A percentile compares a stretch with the other conserved stretches of the same genome.
Evolutionary conservation across 805 yeast genomes (phyloP).

Genomic region (Middelhovenomyces tepae): DNA sequence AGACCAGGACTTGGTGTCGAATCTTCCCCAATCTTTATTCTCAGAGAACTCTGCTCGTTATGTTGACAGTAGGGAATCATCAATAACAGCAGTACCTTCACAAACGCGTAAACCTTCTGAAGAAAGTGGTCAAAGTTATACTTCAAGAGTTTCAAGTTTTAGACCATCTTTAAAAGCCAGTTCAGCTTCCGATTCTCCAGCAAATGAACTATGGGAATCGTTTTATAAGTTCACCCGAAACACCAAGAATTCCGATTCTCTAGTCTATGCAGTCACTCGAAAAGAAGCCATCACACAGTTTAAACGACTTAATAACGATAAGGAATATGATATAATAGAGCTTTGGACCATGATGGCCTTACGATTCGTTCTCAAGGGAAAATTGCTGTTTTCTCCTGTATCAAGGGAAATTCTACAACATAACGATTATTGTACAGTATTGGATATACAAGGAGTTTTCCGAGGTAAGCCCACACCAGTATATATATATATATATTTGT

Average conservation of each 20-base stretch:
- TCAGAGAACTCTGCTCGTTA: too few species aligned
- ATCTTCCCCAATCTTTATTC: too few species aligned
- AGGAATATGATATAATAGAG: constrained; percentile 20
- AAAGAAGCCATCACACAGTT: constrained; percentile 25
- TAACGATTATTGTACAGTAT: constrained; percentile 1
- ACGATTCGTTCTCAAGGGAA: constrained; percentile 20
- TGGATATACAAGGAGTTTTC: constrained; percentile 14
- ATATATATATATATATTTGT: too few species aligned
- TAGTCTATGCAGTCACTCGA: constrained; percentile 20
- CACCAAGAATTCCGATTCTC: constrained; percentile 12
- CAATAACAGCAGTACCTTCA: too few species aligned
- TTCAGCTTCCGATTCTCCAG: too few species aligned
- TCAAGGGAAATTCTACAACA: constrained; percentile 5
- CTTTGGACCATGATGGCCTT: constrained; percentile 27
- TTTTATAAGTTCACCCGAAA: constrained; percentile 8
- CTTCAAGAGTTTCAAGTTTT: too few species aligned
- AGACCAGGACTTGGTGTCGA: too few species aligned
- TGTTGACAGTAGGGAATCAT: too few species aligned
- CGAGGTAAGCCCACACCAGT: too few species aligned
- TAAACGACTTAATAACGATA: not conserved
- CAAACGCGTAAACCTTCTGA: too few species aligned
- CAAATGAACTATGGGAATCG: constrained; percentile 5
- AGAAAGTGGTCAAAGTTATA: too few species aligned
- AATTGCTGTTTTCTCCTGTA: constrained; percentile 23
- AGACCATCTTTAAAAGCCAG: too few species aligned